Evolutionary conservation across 805 yeast species (phyloP).

Genomic region (Zygoascus bituminiphila): DNA sequence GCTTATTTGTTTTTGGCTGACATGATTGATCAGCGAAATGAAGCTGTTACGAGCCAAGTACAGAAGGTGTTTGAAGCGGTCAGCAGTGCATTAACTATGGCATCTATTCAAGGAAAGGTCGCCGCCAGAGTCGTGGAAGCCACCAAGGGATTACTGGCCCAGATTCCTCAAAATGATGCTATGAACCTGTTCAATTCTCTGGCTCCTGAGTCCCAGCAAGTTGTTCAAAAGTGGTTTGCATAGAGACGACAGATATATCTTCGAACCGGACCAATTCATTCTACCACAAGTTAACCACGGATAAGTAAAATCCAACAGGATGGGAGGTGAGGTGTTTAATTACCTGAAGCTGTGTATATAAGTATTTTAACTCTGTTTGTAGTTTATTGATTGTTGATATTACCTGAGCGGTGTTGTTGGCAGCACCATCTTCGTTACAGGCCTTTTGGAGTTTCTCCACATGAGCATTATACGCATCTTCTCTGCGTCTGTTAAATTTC

Average conservation of each 20-base stretch:
- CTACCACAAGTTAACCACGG: background rate
- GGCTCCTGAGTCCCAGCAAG: constrained; percentile 51
- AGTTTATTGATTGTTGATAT: background rate
- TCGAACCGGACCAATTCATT: constrained; percentile 4
- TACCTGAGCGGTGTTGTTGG: background rate
- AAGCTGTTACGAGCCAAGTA: constrained; percentile 44
- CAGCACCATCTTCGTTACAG: too few relatives aligned
- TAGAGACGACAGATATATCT: constrained; percentile 2
- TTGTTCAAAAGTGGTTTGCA: constrained; percentile 50
- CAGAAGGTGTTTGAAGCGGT: constrained; percentile 61
- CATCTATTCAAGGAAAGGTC: constrained; percentile 59
- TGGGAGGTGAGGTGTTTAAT: background rate
- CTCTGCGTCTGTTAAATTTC: background rate
- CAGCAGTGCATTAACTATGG: constrained; percentile 64
- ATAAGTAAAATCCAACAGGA: too few relatives aligned
- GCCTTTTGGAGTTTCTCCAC: background rate
- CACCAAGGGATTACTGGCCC: constrained; percentile 53
- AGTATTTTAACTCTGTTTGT: background rate
- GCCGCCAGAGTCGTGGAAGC: constrained; percentile 57
- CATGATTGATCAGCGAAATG: constrained; percentile 59
- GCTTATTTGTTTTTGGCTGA: constrained; percentile 69
- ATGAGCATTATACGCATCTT: background rate
- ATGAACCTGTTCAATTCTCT: constrained; percentile 53
- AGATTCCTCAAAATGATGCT: constrained; percentile 63
- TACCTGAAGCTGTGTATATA: constrained; percentile 5